Base-by-base conservation (phyloP, 1,284 basidiomycete genomes). In the Austroboletus niveus region DNA sequence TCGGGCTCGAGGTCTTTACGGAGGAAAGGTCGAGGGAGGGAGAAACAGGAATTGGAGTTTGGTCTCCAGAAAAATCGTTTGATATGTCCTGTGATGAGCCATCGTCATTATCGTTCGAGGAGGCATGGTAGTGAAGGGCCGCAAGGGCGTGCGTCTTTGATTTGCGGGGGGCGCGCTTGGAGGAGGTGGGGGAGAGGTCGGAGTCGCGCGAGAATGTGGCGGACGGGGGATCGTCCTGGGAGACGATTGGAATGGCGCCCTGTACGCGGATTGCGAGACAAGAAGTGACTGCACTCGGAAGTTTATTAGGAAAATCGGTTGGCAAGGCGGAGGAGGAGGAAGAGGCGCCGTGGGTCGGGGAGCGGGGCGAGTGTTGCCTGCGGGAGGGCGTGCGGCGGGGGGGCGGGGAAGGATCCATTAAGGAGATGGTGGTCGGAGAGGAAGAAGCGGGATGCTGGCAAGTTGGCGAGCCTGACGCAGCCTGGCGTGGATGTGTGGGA, bases 61-160 rank as follows among this genome's bases (percentile, higher is more conserved):
- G 65, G 78, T 76, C 61, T 69, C 74, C 56, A 32, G 65, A 71
- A 69, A 80, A 80, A 66, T 73, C 74, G 52, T 74, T 73, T 17
- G 73, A 71, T 50, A 73, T 61, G 58, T 73, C 68, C 60, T 77
- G 72, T 17, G 67, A 61, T 20, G 58, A 54, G 41, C 66, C 70
- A 55, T 70, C 66, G 57, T 81, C 80, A 59, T 80, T 80, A 54
- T 76, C 75, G 51, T 75, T 64, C 45, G 79, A 79, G 54, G 77
- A 71, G 39, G 82, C 79, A 54, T 86, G 84, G 59, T 74, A 79
- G 66, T 84, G 84, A 50, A 92, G 72, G 27, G 89, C 89, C 29
- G 79, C 86, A 42, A 92, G 75, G 51, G 89, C 89, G 58, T 92
- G 87, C 39, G 83, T 89, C 78, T 92, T 92, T 60, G 88, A 90